These are phyloP conservation scores for Azolla pinnata DNA, from an alignment of 75 land plant genomes.

Conservation along the genomic window DNA sequence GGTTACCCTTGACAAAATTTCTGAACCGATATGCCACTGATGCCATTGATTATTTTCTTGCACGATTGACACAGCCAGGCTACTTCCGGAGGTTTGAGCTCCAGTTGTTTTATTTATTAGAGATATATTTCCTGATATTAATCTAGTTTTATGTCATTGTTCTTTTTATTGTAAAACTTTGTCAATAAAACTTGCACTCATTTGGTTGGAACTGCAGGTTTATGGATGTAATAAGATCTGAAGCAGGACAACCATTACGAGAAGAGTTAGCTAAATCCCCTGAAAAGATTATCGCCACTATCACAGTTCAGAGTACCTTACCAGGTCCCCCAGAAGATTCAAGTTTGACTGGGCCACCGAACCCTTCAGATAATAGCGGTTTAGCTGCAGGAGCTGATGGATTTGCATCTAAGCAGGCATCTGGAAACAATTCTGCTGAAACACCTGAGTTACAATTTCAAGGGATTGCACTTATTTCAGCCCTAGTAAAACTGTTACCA, in stretches of 20 bases:
- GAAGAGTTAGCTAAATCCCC: conserved; percentile 95
- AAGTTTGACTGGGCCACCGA: conserved; percentile 16
- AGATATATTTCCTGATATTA: too few relatives aligned
- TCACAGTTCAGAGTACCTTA: conserved; percentile 48
- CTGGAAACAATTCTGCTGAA: conserved; percentile 16
- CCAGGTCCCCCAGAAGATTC: conserved; percentile 24
- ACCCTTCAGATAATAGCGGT: conserved; percentile 33
- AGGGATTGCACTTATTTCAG: conserved; percentile 70
- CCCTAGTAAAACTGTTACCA: conserved; percentile 86
- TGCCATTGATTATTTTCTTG: conserved; percentile 93
- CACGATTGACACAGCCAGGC: conserved; percentile 65
- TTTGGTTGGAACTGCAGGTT: conserved; percentile 69
- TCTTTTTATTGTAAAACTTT: too few relatives aligned
- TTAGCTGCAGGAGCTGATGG: conserved; percentile 23
- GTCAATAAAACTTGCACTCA: too few relatives aligned
- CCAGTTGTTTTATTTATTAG: too few relatives aligned
- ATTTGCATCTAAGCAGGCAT: conserved; percentile 24
- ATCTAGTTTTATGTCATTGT: too few relatives aligned
- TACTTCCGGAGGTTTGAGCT: conserved; percentile 88
- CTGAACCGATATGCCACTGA: conserved; percentile 82
- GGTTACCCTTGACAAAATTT: conserved; percentile 90
- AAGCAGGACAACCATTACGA: conserved; percentile 83
- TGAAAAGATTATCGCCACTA: conserved; percentile 62
- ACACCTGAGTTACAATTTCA: conserved; percentile 78
- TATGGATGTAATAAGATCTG: conserved; percentile 87